Conservation (phyloP, 306 rosid genomes). For the Argentina anserina region DNA sequence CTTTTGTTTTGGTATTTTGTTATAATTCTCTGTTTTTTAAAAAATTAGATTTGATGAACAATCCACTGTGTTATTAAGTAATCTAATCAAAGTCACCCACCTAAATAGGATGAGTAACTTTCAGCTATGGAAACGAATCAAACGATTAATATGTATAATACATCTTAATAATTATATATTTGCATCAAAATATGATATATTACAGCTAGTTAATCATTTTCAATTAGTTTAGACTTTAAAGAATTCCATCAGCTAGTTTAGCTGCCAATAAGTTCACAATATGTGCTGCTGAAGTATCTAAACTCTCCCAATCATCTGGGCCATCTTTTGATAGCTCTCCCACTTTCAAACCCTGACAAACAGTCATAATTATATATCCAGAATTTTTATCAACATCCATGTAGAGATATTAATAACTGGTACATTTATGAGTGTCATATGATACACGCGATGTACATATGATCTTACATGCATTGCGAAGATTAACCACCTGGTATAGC, state of each 20-base stretch:
- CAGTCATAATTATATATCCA: conserved; percentile 20
- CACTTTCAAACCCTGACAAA: conserved; percentile 82
- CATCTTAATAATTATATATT: not conserved
- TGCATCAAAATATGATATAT: not conserved
- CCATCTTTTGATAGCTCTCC: conserved; percentile 93
- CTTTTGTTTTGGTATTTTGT: too few species aligned
- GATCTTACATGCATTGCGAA: conserved; percentile 88
- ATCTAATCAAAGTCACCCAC: too few species aligned
- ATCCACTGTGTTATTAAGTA: too few species aligned
- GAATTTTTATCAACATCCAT: not conserved
- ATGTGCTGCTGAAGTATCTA: conserved; percentile 95
- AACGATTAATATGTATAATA: too few species aligned
- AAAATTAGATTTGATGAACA: too few species aligned
- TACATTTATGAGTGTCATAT: not conserved
- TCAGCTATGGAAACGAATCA: conserved; percentile 12
- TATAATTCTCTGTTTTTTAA: too few species aligned
- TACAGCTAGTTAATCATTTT: not conserved
- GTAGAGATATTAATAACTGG: not conserved
- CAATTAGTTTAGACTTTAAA: not conserved
- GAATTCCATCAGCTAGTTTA: conserved; percentile 89
- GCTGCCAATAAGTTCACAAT: conserved; percentile 88
- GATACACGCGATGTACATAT: not conserved
- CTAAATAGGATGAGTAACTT: too few species aligned
- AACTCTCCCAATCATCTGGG: conserved; percentile 97
- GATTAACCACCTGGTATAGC: conserved; percentile 87